Percentiles rank a stretch among this genome's conserved stretches.
Evolutionary conservation across 179 eudicot genomes (phyloP).

Genomic region (Vitellaria paradoxa): DNA sequence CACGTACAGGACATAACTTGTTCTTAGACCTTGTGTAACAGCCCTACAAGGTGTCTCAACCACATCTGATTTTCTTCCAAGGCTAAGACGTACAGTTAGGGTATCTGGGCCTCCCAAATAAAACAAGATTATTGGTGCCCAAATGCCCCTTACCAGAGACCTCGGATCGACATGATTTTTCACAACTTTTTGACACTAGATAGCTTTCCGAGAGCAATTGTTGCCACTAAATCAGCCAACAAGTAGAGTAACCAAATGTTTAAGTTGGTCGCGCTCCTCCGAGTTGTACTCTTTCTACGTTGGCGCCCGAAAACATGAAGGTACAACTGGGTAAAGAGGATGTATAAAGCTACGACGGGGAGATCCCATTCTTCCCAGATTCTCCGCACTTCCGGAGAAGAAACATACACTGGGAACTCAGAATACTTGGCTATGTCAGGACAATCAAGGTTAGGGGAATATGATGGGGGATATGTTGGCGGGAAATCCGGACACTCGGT

Average conservation of each 20-base stretch:
- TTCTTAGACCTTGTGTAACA: conserved; percentile 5
- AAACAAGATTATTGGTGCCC: neutral
- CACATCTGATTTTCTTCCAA: conserved; percentile 11
- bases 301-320: neutral
- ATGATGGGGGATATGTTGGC: too few relatives aligned
- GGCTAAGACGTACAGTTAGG: neutral
- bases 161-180: neutral
- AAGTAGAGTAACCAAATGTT: conserved; percentile 1
- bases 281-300: neutral
- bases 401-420: too few relatives aligned
- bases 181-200: neutral
- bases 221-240: conserved; percentile 10
- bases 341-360: neutral
- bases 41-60: conserved; percentile 4
- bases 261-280: neutral
- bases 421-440: too few relatives aligned
- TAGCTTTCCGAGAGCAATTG: conserved; percentile 19
- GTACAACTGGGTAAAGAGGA: conserved; percentile 1
- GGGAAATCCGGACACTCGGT: too few relatives aligned
- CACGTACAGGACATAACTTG: neutral
- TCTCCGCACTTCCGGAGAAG: neutral
- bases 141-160: neutral
- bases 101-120: conserved; percentile 16
- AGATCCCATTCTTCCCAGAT: conserved; percentile 9
- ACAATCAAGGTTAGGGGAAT: too few relatives aligned